These are phyloP conservation scores for Camelina sativa DNA, from an alignment of 345 rosid genomes.

Conservation along the genomic window DNA sequence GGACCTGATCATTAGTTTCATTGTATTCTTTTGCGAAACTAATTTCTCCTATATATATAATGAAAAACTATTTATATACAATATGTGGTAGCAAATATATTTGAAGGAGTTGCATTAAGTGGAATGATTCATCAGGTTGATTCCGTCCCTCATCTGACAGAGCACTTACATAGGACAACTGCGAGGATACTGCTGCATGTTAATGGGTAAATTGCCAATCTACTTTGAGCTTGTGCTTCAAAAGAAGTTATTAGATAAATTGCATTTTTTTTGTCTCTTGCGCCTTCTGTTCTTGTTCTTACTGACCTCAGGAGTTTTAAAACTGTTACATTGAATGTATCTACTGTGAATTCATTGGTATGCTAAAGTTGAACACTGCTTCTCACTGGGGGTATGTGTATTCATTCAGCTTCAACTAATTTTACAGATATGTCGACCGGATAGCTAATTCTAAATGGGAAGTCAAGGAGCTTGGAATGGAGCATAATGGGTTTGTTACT, in stretches of 20 bases:
- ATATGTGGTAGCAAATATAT: conserved; percentile 31
- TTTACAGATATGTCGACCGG: conserved; percentile 87
- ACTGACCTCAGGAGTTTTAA: conserved; percentile 4
- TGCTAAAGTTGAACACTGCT: conserved; percentile 17
- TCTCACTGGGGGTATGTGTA: conserved; percentile 5
- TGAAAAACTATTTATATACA: conserved; percentile 20
- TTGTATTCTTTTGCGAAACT: conserved; percentile 1
- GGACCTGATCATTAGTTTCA: conserved; percentile 16
- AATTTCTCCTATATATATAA: not conserved
- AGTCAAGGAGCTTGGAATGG: conserved; percentile 93
- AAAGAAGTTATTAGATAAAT: conserved; percentile 18
- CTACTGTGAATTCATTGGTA: not conserved
- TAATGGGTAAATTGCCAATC: conserved; percentile 71
- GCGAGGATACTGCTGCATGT: conserved; percentile 89
- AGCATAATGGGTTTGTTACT: conserved; percentile 93
- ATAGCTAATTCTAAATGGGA: conserved; percentile 97
- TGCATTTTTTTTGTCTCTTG: conserved; percentile 10
- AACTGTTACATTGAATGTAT: conserved; percentile 9
- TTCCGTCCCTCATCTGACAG: conserved; percentile 76
- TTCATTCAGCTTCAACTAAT: conserved; percentile 27
- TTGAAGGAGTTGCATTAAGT: conserved; percentile 32
- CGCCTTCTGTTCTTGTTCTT: conserved; percentile 17
- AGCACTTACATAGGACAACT: conserved; percentile 86
- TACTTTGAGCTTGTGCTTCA: conserved; percentile 1
- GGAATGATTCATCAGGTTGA: conserved; percentile 71